phyloP scores from a whole-genome alignment of 257 asterid species.

The Vinca minor region DNA sequence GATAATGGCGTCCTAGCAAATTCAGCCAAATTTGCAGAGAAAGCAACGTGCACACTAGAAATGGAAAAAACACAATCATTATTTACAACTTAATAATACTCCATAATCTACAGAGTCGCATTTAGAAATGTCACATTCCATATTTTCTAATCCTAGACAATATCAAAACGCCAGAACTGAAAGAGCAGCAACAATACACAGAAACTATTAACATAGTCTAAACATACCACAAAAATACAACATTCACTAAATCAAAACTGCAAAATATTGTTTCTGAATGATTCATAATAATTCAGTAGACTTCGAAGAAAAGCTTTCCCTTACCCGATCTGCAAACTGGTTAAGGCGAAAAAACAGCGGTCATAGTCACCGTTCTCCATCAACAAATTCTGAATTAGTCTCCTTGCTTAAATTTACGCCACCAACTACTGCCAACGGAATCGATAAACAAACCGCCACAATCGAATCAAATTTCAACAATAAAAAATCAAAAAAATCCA shows the following conservation, averaged over 20 bases:
- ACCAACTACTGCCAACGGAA: constrained; percentile 24
- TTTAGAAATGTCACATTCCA: not conserved
- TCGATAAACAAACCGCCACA: not conserved
- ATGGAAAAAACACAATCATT: not conserved
- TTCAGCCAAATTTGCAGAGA: not conserved
- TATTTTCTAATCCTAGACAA: not conserved
- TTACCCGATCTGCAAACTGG: constrained; percentile 89
- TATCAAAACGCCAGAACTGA: no score
- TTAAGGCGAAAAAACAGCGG: constrained; percentile 55
- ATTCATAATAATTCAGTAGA: no score
- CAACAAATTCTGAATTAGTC: constrained; percentile 16
- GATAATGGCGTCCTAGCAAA: not conserved
- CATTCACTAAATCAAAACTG: not conserved
- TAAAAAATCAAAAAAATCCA: not conserved
- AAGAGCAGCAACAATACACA: not conserved
- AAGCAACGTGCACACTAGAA: not conserved
- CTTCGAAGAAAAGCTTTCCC: not conserved
- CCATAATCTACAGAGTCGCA: not conserved
- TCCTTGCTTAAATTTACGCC: constrained; percentile 23
- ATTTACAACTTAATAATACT: not conserved
- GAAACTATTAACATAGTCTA: not conserved
- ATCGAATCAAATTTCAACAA: not conserved
- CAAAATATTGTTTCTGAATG: no score
- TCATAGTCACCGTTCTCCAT: constrained; percentile 52
- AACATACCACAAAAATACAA: not conserved